Percentiles rank a stretch among this genome's conserved stretches.
phyloP scores from a whole-genome alignment of 768 basidiomycete genomes.

The Leccinum truebloodii region DNA sequence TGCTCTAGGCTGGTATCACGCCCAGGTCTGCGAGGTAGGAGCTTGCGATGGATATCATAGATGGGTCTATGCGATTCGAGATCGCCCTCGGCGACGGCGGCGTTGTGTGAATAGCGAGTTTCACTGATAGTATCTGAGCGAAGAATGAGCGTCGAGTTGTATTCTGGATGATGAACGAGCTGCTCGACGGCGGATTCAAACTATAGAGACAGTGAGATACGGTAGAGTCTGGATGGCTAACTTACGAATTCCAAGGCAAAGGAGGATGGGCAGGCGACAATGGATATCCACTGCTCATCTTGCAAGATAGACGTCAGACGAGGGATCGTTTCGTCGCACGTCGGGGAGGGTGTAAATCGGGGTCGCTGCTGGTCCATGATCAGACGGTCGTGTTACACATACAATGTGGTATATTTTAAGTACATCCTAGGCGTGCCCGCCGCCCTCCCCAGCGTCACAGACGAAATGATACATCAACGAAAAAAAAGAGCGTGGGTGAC shows the following conservation, averaged over 20 bases:
- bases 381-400: not conserved
- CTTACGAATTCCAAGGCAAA: conserved; percentile 48
- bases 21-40: conserved; percentile 78
- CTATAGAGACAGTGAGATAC: conserved; percentile 38
- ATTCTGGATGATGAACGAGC: conserved; percentile 86
- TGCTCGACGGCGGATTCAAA: conserved; percentile 74
- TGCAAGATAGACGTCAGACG: conserved; percentile 1
- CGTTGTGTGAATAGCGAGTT: conserved; percentile 35
- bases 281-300: conserved; percentile 31
- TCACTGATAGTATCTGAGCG: conserved; percentile 68
- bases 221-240: not conserved
- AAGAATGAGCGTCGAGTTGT: conserved; percentile 88
- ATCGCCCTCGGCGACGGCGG: conserved; percentile 2
- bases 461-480: conserved; percentile 26
- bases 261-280: conserved; percentile 42
- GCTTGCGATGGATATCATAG: conserved; percentile 60
- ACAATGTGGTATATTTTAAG: conserved; percentile 14
- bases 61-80: conserved; percentile 43
- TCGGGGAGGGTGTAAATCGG: conserved; percentile 26
- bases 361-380: conserved; percentile 12
- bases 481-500: conserved; percentile 26
- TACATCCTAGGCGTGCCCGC: conserved; percentile 19
- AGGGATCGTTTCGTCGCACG: conserved; percentile 3
- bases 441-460: not conserved
- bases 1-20: conserved; percentile 77